Evolutionary conservation across 352 stramenopile genomes (phyloP).

Genomic region (Globisporangium spinosum): DNA sequence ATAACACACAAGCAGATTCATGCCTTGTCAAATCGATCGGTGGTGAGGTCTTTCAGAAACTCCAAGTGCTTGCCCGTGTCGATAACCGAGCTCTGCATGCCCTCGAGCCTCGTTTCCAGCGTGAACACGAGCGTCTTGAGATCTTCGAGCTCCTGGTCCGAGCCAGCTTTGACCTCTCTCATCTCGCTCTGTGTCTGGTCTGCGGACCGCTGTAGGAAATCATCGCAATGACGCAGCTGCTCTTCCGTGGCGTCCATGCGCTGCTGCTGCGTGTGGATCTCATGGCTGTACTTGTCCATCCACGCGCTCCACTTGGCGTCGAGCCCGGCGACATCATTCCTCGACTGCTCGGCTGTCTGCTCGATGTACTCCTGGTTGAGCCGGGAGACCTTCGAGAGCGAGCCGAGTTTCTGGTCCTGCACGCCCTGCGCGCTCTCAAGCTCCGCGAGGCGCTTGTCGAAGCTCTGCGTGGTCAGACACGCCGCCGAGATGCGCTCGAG

Average conservation of each 20-base stretch:
- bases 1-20: neutral
- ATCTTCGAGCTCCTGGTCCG: constrained; percentile 43
- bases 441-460: constrained; percentile 56
- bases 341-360: constrained; percentile 40
- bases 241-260: constrained; percentile 35
- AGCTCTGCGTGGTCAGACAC: constrained; percentile 64
- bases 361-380: constrained; percentile 75
- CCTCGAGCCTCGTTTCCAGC: constrained; percentile 39
- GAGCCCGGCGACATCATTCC: constrained; percentile 32
- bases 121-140: constrained; percentile 48
- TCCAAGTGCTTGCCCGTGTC: constrained; percentile 41
- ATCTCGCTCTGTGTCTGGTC: constrained; percentile 31
- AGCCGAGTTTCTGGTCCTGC: constrained; percentile 56
- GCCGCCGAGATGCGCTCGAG: constrained; percentile 83
- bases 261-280: constrained; percentile 36
- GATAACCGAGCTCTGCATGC: constrained; percentile 28
- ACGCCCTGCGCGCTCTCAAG: constrained; percentile 41
- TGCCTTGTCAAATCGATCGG: constrained; percentile 48
- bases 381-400: constrained; percentile 63
- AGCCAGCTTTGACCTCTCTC: constrained; percentile 17
- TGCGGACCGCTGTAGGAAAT: constrained; percentile 34
- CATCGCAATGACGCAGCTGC: constrained; percentile 37
- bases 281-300: constrained; percentile 60
- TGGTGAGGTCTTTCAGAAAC: constrained; percentile 34
- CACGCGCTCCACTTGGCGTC: constrained; percentile 45